phyloP scores from a whole-genome alignment of 2,329 filamentous ascomycete genomes.

The Annulohypoxylon truncatum region DNA sequence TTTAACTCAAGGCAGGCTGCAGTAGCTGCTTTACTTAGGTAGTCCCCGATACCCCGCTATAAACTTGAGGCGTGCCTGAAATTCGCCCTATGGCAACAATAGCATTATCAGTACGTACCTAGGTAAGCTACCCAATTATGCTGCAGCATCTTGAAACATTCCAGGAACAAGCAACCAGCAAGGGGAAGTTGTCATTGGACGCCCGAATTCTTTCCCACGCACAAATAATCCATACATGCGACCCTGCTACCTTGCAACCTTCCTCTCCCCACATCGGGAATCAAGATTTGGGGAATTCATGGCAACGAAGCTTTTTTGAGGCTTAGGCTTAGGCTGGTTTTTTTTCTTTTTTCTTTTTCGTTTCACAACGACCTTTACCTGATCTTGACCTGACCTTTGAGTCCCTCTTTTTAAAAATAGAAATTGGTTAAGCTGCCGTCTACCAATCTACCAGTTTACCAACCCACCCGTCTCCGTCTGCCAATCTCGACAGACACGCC shows the following conservation, averaged over 20 bases:
- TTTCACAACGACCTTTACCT: conserved; percentile 1
- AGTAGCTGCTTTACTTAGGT: conserved; percentile 31
- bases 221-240: conserved; percentile 8
- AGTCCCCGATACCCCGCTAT: conserved; percentile 25
- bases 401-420: conserved; percentile 21
- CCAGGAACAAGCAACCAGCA: conserved; percentile 33
- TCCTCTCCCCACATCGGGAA: conserved; percentile 31
- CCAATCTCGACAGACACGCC: background rate
- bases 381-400: conserved; percentile 33
- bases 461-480: background rate
- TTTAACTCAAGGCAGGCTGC: conserved; percentile 29
- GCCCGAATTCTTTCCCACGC: conserved; percentile 34
- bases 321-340: background rate
- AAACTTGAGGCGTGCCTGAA: conserved; percentile 25
- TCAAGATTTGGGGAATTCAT: conserved; percentile 27
- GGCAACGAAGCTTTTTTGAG: conserved; percentile 12
- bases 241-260: background rate
- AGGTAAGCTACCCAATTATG: conserved; percentile 19
- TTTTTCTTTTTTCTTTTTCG: background rate
- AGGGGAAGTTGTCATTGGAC: conserved; percentile 30
- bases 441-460: background rate
- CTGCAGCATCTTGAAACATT: conserved; percentile 39
- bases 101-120: conserved; percentile 2
- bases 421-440: conserved; percentile 5
- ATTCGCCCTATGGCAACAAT: conserved; percentile 31